These are phyloP conservation scores for Sedum album DNA, from an alignment of 164 flowering plant species.

Conservation along the genomic window DNA sequence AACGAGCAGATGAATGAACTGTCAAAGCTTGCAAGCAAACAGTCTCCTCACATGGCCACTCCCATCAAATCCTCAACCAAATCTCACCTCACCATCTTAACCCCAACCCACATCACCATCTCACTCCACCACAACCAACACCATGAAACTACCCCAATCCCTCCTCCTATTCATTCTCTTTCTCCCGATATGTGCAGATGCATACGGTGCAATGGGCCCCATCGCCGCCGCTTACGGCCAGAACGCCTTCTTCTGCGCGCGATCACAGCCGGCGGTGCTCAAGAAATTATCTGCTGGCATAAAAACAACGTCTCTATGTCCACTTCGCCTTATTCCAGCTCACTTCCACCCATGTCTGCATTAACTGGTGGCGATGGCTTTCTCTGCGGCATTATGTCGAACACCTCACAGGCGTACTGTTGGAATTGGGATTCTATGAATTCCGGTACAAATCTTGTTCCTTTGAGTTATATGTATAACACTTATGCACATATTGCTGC, in stretches of 20 bases:
- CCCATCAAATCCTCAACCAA: constrained; percentile 8
- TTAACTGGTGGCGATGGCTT: constrained; percentile 81
- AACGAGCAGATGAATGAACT: neutral
- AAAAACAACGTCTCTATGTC: constrained; percentile 20
- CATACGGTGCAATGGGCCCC: constrained; percentile 77
- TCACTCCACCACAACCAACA: neutral
- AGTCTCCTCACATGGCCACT: constrained; percentile 7
- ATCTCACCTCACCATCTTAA: constrained; percentile 8
- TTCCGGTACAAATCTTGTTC: constrained; percentile 49
- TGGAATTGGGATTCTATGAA: constrained; percentile 32
- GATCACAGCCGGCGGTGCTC: constrained; percentile 79
- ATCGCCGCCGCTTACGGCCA: constrained; percentile 70
- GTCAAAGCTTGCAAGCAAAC: constrained; percentile 4
- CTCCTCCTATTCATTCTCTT: constrained; percentile 12
- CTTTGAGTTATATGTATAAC: constrained; percentile 27
- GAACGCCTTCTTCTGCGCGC: constrained; percentile 74
- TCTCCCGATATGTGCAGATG: constrained; percentile 22
- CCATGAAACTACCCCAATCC: constrained; percentile 7
- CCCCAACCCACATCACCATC: neutral
- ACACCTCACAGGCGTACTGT: constrained; percentile 60
- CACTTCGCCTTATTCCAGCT: constrained; percentile 33
- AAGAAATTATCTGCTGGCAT: constrained; percentile 69
- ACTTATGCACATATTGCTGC: constrained; percentile 69
- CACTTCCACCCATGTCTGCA: constrained; percentile 61
- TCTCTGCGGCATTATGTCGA: constrained; percentile 63